Conservation (phyloP, 257 asterid genomes). For the Phtheirospermum japonicum region DNA sequence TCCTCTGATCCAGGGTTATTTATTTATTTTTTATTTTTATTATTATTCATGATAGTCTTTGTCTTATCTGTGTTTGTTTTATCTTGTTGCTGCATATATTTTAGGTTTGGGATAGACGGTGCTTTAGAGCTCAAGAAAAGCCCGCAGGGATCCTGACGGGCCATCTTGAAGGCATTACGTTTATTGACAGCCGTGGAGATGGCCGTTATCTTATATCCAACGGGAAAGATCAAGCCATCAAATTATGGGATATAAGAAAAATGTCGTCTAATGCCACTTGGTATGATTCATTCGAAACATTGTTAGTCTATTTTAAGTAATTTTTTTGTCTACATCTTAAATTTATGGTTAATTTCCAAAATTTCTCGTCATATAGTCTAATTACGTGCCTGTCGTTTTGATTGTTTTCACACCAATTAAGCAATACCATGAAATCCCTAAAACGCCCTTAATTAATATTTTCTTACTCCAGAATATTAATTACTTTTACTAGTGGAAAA, state of each 20-base stretch:
- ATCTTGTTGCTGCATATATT: neutral
- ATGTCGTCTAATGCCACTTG: constrained; percentile 58
- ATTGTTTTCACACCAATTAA: no score
- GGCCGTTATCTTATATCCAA: constrained; percentile 86
- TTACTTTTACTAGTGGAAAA: neutral
- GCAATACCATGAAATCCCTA: no score
- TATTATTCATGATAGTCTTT: neutral
- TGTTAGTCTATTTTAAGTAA: no score
- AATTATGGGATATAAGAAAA: constrained; percentile 89
- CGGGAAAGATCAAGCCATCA: constrained; percentile 84
- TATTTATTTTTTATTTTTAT: no score
- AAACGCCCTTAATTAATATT: no score
- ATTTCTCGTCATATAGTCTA: no score
- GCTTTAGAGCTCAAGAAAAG: constrained; percentile 59
- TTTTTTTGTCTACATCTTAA: no score
- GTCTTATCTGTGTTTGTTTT: neutral
- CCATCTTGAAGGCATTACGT: constrained; percentile 86
- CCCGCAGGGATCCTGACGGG: constrained; percentile 80
- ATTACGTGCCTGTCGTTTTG: no score
- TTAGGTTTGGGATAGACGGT: constrained; percentile 95
- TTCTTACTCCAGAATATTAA: neutral
- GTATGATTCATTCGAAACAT: constrained; percentile 35
- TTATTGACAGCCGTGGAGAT: constrained; percentile 78
- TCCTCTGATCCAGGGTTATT: no score
- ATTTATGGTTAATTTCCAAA: no score